A percentile compares a stretch with the other conserved stretches of the same genome.
Evolutionary conservation across 2,329 filamentous ascomycete genomes (phyloP).

Genomic region (Leptographium lundbergii): DNA sequence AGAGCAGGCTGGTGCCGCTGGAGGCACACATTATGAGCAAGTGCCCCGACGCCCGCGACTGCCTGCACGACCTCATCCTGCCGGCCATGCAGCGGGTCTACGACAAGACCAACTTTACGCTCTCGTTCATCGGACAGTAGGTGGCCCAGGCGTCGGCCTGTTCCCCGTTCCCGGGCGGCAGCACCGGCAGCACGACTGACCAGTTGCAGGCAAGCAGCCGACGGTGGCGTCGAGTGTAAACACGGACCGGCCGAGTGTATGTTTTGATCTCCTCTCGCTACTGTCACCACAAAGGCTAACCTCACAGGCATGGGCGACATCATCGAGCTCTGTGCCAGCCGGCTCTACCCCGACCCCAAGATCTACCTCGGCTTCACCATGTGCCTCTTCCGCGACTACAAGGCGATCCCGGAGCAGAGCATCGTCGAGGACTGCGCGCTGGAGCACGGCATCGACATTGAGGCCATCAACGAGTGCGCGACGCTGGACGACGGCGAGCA

Average conservation of each 20-base stretch:
- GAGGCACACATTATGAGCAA: slow-evolving; percentile 97
- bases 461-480: slow-evolving; percentile 69
- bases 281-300: not conserved
- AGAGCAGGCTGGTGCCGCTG: slow-evolving; percentile 48
- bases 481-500: slow-evolving; percentile 62
- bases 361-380: slow-evolving; percentile 86
- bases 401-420: slow-evolving; percentile 62
- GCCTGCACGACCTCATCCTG: slow-evolving; percentile 66
- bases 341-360: slow-evolving; percentile 74
- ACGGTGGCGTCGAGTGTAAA: slow-evolving; percentile 76
- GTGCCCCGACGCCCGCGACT: slow-evolving; percentile 84
- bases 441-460: slow-evolving; percentile 80
- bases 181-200: not conserved
- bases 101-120: slow-evolving; percentile 78
- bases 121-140: slow-evolving; percentile 80
- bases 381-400: slow-evolving; percentile 69
- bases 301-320: slow-evolving; percentile 67
- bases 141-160: slow-evolving; percentile 14
- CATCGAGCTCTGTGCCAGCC: slow-evolving; percentile 78
- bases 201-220: slow-evolving; percentile 46
- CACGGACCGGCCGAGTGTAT: slow-evolving; percentile 58
- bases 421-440: slow-evolving; percentile 79
- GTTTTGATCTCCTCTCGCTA: no score
- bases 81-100: slow-evolving; percentile 74
- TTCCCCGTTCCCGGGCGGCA: not conserved